Percentiles rank a stretch among this genome's conserved stretches.
These are phyloP conservation scores for Aphanomyces euteiches DNA, from an alignment of 352 stramenopile species.

Conservation along the genomic window DNA sequence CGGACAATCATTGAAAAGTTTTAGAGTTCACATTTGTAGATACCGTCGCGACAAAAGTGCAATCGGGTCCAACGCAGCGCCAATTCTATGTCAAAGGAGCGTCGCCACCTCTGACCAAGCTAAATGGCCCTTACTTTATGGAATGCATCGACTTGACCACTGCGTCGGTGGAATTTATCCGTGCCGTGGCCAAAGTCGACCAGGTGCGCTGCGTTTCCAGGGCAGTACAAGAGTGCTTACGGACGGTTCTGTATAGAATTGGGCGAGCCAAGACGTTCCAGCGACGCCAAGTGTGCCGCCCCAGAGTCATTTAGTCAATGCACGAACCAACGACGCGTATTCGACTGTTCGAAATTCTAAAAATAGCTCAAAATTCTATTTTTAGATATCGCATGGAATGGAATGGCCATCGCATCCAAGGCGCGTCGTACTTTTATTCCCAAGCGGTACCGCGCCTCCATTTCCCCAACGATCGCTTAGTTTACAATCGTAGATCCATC, in stretches of 20 bases:
- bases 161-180: conserved; percentile 42
- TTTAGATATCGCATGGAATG: conserved; percentile 36
- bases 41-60: not conserved
- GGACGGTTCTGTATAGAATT: conserved; percentile 40
- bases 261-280: conserved; percentile 52
- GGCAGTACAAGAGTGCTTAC: not conserved
- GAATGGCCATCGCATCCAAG: conserved; percentile 66
- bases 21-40: not conserved
- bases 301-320: conserved; percentile 81
- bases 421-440: conserved; percentile 59
- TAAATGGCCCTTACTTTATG: conserved; percentile 9
- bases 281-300: conserved; percentile 61
- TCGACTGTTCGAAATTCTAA: not conserved
- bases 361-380: not conserved
- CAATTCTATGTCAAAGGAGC: conserved; percentile 47
- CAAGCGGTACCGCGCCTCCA: conserved; percentile 32
- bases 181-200: conserved; percentile 64
- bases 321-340: conserved; percentile 57
- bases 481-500: not conserved
- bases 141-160: not conserved
- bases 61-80: not conserved
- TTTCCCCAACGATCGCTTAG: not conserved
- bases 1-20: conserved; percentile 39
- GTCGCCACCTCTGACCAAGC: conserved; percentile 45
- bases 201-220: conserved; percentile 39